Evolutionary conservation across 495 filamentous ascomycete species (phyloP).

Genomic region (Hypoxylon lenormandii): DNA sequence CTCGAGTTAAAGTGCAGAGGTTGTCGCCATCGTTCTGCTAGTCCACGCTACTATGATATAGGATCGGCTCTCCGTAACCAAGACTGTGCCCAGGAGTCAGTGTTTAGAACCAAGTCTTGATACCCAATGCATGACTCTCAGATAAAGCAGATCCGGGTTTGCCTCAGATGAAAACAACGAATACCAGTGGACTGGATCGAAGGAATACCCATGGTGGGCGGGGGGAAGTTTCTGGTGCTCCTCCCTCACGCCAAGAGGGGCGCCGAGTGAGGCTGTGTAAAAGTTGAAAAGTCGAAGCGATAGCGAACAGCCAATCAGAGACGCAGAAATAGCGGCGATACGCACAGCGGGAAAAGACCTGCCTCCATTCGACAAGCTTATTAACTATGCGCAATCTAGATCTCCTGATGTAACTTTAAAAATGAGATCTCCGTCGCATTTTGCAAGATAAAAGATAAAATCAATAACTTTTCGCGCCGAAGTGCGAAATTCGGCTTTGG

Average conservation of each 20-base stretch:
- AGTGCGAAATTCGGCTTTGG: slow-evolving; percentile 2
- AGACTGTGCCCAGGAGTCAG: background rate
- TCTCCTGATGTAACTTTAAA: background rate
- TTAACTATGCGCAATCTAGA: slow-evolving; percentile 2
- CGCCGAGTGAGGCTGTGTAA: slow-evolving; percentile 45
- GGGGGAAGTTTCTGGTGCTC: slow-evolving; percentile 27
- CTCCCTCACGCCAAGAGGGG: slow-evolving; percentile 38
- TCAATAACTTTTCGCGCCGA: slow-evolving; percentile 3
- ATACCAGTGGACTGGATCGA: slow-evolving; percentile 15
- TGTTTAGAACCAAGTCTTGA: slow-evolving; percentile 3
- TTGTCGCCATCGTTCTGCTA: background rate
- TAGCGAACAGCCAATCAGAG: slow-evolving; percentile 44
- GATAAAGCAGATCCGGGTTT: background rate
- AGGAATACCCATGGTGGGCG: slow-evolving; percentile 21
- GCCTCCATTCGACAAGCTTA: slow-evolving; percentile 23
- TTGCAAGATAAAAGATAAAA: background rate
- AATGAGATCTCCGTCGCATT: background rate
- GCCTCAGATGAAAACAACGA: background rate
- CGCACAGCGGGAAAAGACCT: slow-evolving; percentile 15
- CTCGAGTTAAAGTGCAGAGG: slow-evolving; percentile 11
- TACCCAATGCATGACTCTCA: slow-evolving; percentile 20
- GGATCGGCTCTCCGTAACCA: too few species aligned
- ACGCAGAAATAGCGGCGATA: slow-evolving; percentile 16
- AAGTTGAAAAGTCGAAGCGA: background rate
- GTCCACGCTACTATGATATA: too few species aligned